Evolutionary conservation across 176 grass and related monocot species (phyloP), one percentile per base, ranked within the genome.

Genomic region (Oryza rufipogon): DNA sequence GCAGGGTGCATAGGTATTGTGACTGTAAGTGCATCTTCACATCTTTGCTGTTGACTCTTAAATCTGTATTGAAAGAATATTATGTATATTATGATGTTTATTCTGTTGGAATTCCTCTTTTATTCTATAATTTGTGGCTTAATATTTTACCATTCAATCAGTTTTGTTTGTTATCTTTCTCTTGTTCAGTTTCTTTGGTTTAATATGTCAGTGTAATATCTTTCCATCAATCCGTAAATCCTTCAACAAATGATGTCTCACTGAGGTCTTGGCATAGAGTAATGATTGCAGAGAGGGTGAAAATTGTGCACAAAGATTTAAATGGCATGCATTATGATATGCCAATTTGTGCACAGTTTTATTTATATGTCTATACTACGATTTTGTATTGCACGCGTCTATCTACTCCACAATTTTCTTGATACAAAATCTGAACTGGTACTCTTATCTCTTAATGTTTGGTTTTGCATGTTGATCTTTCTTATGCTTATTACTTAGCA

Each of bases 21-120:
- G 14, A 78, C 84, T 90, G 88, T 93, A 90, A 87, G 85, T 93
- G 54, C 73, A 63, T 71, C 63, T 32, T 75, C 34, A 79, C 41
- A 84, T 87, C 76, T 80, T 58, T 30, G 75, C 45, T 83, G 83
- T 63, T 63, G 8, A 63, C 58, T 22, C 58, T 61, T 51, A 54
- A 39, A 68, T 64, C 69, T 76, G 45, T 67, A 47, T 26, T 46
- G 42, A 13, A 79, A 72, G 41, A 30, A 71, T 79, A 26, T 2
- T 77, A 36, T 80, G 61, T 65, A 77, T 81, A 16, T 92, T 28
- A 61, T 67, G 22, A 49, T 83, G 11, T 71, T 54, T 64, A 30
- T 0, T 20, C 36, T 80, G 2, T 83, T 58, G 7, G 28, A 32
- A 22, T 75, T 79, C 36, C 51, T 54, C 44, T 17, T 26, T 64